Conservation (phyloP, 2,329 filamentous ascomycete genomes). For the Monosporascus sp. region DNA sequence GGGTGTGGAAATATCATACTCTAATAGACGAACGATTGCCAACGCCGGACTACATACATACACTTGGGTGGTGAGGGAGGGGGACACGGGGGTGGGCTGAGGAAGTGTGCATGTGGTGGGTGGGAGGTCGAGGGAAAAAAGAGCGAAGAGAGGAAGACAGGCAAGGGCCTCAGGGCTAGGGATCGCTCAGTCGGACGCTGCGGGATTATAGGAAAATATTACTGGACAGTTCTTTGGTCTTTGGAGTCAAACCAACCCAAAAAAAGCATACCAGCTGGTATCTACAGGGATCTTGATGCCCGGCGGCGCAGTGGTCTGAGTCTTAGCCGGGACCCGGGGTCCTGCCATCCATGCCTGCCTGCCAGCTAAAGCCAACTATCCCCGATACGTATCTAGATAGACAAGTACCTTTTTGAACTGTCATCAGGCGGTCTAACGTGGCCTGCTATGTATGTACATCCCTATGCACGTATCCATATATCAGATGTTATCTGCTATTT, state of each 20-base stretch:
- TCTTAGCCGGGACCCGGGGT: background rate
- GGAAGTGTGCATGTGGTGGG: background rate
- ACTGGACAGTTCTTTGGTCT: background rate
- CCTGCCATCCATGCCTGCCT: background rate
- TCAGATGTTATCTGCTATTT: no score
- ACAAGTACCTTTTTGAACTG: background rate
- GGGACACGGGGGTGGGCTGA: constrained; percentile 12
- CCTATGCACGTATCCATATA: no score
- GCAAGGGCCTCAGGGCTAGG: background rate
- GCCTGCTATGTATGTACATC: no score
- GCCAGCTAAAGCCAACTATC: background rate
- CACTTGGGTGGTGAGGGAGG: constrained; percentile 6
- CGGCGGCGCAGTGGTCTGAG: background rate
- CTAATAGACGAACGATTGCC: constrained; percentile 15
- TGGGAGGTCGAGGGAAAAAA: background rate
- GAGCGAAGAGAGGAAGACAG: background rate
- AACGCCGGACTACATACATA: no score
- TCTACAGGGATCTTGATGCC: background rate
- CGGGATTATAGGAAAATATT: background rate
- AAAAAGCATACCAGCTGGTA: background rate
- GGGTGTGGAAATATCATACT: constrained; percentile 29
- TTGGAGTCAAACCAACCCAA: background rate
- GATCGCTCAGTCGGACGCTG: background rate
- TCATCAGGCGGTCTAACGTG: no score
- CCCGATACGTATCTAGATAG: background rate